Evolutionary conservation across 1,284 basidiomycete genomes (phyloP).

Genomic region (Agaricales sp.): DNA sequence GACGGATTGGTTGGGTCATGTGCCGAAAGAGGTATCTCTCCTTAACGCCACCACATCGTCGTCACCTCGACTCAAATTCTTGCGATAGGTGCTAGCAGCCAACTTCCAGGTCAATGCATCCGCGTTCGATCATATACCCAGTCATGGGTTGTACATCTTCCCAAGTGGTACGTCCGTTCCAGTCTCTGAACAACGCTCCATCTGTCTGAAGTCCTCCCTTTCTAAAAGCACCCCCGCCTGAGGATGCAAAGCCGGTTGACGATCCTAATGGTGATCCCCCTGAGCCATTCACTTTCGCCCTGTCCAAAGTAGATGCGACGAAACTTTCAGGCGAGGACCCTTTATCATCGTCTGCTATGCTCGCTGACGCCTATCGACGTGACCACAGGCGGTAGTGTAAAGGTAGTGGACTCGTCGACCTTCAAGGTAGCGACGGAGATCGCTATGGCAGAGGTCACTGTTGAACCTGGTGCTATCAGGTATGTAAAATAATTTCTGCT

Average conservation of each 20-base stretch:
- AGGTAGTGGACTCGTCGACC: constrained; percentile 48
- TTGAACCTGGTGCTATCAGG: constrained; percentile 58
- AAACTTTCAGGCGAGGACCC: constrained; percentile 18
- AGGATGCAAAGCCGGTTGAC: constrained; percentile 25
- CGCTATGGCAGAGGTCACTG: constrained; percentile 55
- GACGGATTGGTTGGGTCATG: constrained; percentile 59
- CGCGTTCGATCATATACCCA: constrained; percentile 48
- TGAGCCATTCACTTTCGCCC: constrained; percentile 39
- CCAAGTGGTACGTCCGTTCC: constrained; percentile 31
- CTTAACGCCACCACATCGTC: neutral
- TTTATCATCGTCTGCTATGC: neutral
- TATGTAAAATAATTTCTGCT: constrained; percentile 19
- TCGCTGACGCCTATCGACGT: too few relatives aligned
- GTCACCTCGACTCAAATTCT: neutral
- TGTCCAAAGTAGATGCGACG: constrained; percentile 42
- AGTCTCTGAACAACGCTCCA: constrained; percentile 9
- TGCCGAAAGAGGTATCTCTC: constrained; percentile 31
- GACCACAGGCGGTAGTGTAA: constrained; percentile 55
- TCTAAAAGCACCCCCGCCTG: constrained; percentile 23
- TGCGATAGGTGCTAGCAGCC: constrained; percentile 48
- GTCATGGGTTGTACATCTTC: constrained; percentile 58
- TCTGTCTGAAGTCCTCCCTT: constrained; percentile 7
- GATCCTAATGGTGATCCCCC: constrained; percentile 44
- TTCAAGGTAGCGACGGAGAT: constrained; percentile 46
- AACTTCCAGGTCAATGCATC: constrained; percentile 51